phyloP scores from a whole-genome alignment of 257 asterid genomes.

The Coffea canephora region DNA sequence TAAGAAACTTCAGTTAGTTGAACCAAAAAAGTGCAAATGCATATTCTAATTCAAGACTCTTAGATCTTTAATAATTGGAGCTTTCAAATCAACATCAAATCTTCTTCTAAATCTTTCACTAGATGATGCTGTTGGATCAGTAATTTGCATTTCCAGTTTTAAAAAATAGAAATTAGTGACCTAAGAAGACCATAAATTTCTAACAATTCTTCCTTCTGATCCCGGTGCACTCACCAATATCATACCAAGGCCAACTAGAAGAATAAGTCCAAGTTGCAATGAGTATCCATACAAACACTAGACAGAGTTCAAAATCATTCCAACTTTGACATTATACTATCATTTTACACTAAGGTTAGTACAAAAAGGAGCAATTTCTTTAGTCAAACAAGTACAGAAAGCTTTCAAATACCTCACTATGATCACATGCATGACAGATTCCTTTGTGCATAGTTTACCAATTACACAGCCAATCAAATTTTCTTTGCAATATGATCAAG shows the following conservation, averaged over 20 bases:
- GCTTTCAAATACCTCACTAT: not conserved
- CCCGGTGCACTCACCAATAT: not conserved
- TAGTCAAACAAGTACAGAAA: not conserved
- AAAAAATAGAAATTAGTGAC: not conserved
- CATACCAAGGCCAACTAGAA: not conserved
- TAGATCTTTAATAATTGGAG: not conserved
- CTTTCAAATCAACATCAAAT: not conserved
- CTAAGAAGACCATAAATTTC: not conserved
- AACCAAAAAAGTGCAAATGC: not conserved
- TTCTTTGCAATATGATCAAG: no score
- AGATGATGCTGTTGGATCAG: not conserved
- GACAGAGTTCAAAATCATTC: not conserved
- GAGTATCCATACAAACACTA: not conserved
- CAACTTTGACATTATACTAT: not conserved
- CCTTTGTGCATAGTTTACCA: no score
- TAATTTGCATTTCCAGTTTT: not conserved
- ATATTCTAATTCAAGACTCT: not conserved
- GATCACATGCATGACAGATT: no score
- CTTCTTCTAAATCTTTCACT: not conserved
- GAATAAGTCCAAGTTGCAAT: not conserved
- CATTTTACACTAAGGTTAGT: not conserved
- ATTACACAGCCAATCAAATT: no score
- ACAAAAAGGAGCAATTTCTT: not conserved
- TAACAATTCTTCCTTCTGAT: not conserved
- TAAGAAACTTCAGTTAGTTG: not conserved